Conservation (phyloP, 805 yeast genomes). For the Wickerhamiella qilinensis region DNA sequence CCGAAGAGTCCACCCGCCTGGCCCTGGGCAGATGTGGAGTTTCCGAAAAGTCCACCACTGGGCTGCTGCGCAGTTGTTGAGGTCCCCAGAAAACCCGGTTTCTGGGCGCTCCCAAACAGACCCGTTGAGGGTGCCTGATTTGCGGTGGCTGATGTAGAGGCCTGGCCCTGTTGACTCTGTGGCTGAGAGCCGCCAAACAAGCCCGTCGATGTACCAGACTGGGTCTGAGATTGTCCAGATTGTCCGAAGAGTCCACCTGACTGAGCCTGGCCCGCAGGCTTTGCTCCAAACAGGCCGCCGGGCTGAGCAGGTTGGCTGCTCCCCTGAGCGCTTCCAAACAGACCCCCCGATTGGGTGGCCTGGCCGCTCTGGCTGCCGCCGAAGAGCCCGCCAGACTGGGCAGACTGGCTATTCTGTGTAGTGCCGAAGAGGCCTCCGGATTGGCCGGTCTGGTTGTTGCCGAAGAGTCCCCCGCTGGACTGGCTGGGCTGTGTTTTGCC, state of each 20-base stretch:
- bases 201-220: constrained; percentile 15
- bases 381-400: constrained; percentile 4
- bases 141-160: too few species aligned
- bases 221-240: constrained; percentile 6
- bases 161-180: too few species aligned
- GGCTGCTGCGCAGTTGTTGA: too few species aligned
- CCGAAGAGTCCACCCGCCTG: constrained; percentile 1
- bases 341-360: constrained; percentile 7
- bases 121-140: too few species aligned
- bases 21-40: background rate
- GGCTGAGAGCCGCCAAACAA: constrained; percentile 16
- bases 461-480: background rate
- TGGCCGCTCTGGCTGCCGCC: background rate
- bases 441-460: background rate
- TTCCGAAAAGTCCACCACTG: constrained; percentile 7
- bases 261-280: constrained; percentile 2
- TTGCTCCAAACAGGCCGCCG: constrained; percentile 19
- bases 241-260: constrained; percentile 14
- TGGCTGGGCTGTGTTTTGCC: background rate
- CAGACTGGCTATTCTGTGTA: background rate
- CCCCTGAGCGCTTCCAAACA: constrained; percentile 15
- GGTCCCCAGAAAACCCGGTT: too few species aligned
- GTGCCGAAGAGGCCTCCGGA: constrained; percentile 4
- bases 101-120: too few species aligned
- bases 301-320: constrained; percentile 8